A percentile compares a stretch with the other conserved stretches of the same genome.
phyloP scores from a whole-genome alignment of 306 rosid species.

The Luffa aegyptiaca region DNA sequence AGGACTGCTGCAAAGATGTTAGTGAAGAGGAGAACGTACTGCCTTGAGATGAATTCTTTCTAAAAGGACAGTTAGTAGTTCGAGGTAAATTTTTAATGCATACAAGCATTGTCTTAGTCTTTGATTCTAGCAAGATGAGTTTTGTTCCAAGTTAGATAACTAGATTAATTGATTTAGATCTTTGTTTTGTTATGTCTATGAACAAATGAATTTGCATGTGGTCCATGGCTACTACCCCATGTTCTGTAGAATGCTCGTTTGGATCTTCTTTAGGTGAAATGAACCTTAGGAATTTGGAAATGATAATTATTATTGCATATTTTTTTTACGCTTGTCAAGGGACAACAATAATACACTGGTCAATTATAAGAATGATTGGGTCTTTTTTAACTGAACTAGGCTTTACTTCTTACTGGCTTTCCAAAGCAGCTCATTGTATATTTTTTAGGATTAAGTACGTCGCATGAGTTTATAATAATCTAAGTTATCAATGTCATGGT shows the following conservation, averaged over 20 bases:
- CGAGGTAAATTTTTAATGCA: slow-evolving; percentile 24
- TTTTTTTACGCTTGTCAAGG: neutral
- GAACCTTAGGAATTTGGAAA: neutral
- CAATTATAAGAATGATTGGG: neutral
- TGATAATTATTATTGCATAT: neutral
- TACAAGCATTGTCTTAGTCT: neutral
- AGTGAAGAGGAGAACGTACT: slow-evolving; percentile 89
- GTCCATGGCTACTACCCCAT: neutral
- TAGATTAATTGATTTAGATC: neutral
- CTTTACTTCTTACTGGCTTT: neutral
- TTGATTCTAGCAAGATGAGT: neutral
- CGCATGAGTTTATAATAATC: neutral
- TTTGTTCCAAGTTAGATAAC: neutral
- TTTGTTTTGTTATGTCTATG: neutral
- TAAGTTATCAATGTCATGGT: neutral
- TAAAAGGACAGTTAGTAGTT: slow-evolving; percentile 22
- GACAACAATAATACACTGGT: neutral
- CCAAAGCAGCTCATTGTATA: neutral
- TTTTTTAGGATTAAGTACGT: neutral
- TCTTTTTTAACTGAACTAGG: neutral
- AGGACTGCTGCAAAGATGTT: slow-evolving; percentile 85
- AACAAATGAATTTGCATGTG: neutral
- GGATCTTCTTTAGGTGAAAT: neutral
- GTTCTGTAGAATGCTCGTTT: neutral
- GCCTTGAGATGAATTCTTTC: slow-evolving; percentile 98